A percentile compares a stretch with the other conserved stretches of the same genome.
These are phyloP conservation scores for Nannizzia gypsea DNA, from an alignment of 2,329 filamentous ascomycete genomes.

Conservation along the genomic window DNA sequence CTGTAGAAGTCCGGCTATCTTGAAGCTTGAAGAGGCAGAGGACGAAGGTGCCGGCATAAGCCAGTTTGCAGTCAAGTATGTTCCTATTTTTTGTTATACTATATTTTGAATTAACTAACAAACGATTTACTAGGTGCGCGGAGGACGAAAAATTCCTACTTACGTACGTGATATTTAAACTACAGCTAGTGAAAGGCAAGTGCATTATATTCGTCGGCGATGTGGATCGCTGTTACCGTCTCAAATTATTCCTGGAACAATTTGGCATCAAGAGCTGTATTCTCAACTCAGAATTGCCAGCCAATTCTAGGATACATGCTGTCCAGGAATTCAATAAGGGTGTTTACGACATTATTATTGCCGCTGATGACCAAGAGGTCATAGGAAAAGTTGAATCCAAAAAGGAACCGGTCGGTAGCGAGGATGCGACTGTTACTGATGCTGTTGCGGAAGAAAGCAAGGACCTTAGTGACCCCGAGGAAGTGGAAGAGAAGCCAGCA, in stretches of 20 bases:
- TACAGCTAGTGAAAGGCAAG: conserved; percentile 88
- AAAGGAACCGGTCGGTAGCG: conserved; percentile 16
- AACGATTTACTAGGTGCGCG: conserved; percentile 48
- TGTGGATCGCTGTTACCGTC: conserved; percentile 76
- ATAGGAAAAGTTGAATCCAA: conserved; percentile 43
- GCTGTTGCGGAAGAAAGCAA: conserved; percentile 12
- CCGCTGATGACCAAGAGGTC: conserved; percentile 81
- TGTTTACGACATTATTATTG: conserved; percentile 96
- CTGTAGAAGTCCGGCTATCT: conserved; percentile 63
- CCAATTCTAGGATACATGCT: conserved; percentile 86
- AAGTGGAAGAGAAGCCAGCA: conserved; percentile 21
- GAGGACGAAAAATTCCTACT: conserved; percentile 96
- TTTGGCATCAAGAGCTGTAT: conserved; percentile 91
- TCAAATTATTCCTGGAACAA: conserved; percentile 93
- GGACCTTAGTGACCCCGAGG: conserved; percentile 27
- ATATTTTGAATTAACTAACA: conserved; percentile 14
- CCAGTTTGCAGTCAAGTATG: conserved; percentile 73
- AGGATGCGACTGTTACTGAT: conserved; percentile 19
- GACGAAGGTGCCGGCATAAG: conserved; percentile 64
- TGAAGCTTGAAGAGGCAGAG: conserved; percentile 75
- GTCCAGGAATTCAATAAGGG: conserved; percentile 96
- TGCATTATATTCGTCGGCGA: conserved; percentile 75
- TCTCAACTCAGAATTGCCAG: conserved; percentile 83
- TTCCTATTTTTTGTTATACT: conserved; percentile 4
- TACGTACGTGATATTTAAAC: conserved; percentile 87